A percentile compares a stretch with the other conserved stretches of the same genome.
These are phyloP conservation scores for Aureobasidium melanogenum DNA, from an alignment of 2,329 filamentous ascomycete species.

Conservation along the genomic window DNA sequence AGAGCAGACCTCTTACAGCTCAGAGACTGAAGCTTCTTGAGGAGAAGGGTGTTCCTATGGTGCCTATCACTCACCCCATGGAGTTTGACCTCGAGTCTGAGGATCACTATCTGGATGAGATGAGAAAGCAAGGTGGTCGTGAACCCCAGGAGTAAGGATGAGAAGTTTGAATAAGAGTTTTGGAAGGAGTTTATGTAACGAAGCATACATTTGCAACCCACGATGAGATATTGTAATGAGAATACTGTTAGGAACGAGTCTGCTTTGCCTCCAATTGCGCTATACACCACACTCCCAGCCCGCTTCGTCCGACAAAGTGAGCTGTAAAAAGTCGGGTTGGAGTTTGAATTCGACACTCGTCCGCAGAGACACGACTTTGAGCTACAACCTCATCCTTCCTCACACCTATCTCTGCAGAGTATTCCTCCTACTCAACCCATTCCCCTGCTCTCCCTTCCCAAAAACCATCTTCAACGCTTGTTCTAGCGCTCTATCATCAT, in stretches of 20 bases:
- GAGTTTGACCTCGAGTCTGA: conserved; percentile 41
- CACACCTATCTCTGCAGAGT: conserved; percentile 36
- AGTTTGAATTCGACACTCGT: too few relatives aligned
- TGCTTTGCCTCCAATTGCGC: not conserved
- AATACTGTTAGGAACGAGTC: not conserved
- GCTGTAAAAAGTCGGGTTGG: not conserved
- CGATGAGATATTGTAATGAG: not conserved
- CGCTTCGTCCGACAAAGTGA: too few relatives aligned
- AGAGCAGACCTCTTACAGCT: conserved; percentile 38
- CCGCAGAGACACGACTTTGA: too few relatives aligned
- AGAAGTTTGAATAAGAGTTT: not conserved
- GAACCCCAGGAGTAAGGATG: conserved; percentile 33
- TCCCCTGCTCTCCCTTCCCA: conserved; percentile 52
- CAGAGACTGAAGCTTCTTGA: conserved; percentile 45
- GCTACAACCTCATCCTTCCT: too few relatives aligned
- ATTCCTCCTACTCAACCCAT: conserved; percentile 48
- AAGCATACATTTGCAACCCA: not conserved
- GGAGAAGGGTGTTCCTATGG: conserved; percentile 37
- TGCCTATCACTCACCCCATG: conserved; percentile 47
- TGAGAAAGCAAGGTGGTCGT: conserved; percentile 31
- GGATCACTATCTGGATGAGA: conserved; percentile 40
- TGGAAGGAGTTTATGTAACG: not conserved
- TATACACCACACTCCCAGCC: not conserved
- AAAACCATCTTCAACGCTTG: conserved; percentile 72
- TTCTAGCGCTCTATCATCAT: conserved; percentile 65